These are phyloP conservation scores for Phaseolus lunatus DNA, from an alignment of 306 rosid species.

Conservation along the genomic window DNA sequence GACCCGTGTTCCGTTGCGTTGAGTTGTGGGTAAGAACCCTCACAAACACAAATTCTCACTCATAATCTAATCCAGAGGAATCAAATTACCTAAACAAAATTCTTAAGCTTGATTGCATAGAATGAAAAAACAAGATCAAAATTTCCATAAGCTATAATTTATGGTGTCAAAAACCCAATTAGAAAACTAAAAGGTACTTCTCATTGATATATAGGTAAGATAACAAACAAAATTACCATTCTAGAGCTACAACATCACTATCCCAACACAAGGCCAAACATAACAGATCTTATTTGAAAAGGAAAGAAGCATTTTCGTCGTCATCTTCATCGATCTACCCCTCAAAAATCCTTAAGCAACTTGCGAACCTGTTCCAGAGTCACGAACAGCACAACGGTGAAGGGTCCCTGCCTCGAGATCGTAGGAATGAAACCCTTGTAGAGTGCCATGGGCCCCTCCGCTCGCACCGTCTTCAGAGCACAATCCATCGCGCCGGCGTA, in stretches of 20 bases:
- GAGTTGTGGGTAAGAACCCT: too few species aligned
- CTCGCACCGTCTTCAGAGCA: slow-evolving; percentile 67
- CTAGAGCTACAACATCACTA: not conserved
- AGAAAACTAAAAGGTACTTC: not conserved
- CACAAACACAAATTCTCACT: too few species aligned
- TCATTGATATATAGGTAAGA: not conserved
- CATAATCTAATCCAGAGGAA: not conserved
- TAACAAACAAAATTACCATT: not conserved
- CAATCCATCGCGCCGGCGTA: slow-evolving; percentile 78
- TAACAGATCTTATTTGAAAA: not conserved
- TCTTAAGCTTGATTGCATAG: not conserved
- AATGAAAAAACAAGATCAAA: not conserved
- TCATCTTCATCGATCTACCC: slow-evolving; percentile 30
- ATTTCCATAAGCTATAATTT: not conserved
- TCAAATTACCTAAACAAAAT: not conserved
- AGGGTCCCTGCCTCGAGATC: slow-evolving; percentile 84
- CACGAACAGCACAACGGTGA: slow-evolving; percentile 78
- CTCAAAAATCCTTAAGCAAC: slow-evolving; percentile 75
- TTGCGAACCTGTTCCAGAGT: slow-evolving; percentile 82
- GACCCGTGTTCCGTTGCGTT: not conserved
- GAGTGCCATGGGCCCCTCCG: slow-evolving; percentile 78
- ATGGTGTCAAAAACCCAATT: not conserved
- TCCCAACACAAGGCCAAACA: not conserved
- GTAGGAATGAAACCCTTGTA: slow-evolving; percentile 82
- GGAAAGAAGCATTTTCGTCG: slow-evolving; percentile 26